Percentiles rank a stretch among this genome's conserved stretches.
Conservation (phyloP, 805 yeast genomes). For the Metschnikowia bowlesiae region DNA sequence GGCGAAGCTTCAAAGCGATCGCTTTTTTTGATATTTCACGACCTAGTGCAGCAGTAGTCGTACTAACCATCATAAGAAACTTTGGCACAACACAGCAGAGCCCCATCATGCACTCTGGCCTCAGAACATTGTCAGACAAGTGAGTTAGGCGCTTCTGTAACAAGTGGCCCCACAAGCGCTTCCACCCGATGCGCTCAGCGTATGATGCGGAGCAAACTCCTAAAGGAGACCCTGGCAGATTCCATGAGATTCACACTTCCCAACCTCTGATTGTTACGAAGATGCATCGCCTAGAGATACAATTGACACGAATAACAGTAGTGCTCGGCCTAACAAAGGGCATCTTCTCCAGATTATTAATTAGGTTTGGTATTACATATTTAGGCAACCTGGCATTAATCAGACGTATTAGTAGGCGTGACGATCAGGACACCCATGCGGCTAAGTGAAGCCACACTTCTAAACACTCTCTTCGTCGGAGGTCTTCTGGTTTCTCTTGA, state of each 20-base stretch:
- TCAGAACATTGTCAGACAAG: background rate
- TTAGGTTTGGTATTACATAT: conserved; percentile 2
- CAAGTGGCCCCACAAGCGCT: background rate
- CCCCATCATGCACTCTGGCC: background rate
- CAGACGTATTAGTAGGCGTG: conserved; percentile 1
- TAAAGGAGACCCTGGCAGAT: too few species aligned
- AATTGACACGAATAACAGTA: background rate
- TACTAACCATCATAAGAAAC: too few species aligned
- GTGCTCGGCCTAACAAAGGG: background rate
- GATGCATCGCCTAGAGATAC: background rate
- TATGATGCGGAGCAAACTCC: background rate
- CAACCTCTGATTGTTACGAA: background rate
- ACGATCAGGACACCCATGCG: background rate
- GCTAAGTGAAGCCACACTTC: background rate
- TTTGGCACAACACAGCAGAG: background rate
- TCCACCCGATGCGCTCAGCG: background rate
- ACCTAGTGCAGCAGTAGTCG: too few species aligned
- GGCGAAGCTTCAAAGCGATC: background rate
- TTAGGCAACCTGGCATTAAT: background rate
- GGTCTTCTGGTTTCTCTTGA: conserved; percentile 50
- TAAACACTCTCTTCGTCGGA: conserved; percentile 44
- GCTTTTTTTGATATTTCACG: background rate
- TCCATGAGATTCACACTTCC: background rate
- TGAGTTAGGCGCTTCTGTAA: background rate
- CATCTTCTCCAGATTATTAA: background rate